A percentile compares a stretch with the other conserved stretches of the same genome.
Evolutionary conservation across 139 green algal genomes (phyloP).

Genomic region (Tetraselmis striata): DNA sequence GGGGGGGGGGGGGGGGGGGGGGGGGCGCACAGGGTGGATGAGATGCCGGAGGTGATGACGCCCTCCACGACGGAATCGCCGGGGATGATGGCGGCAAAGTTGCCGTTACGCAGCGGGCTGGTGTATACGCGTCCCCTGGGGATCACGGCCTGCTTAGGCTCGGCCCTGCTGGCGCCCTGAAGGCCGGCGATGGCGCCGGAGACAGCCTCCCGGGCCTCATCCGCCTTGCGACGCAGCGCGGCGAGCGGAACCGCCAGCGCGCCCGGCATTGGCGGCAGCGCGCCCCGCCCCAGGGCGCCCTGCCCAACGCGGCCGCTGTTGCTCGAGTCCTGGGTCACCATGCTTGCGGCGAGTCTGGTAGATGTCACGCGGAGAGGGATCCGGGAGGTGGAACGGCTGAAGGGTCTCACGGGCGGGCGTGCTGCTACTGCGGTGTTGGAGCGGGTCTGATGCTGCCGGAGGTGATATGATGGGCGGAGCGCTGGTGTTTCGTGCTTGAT

Average conservation of each 20-base stretch:
- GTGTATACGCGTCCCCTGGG: neutral
- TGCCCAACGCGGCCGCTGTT: no score
- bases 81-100: conserved; percentile 89
- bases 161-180: neutral
- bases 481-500: no score
- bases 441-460: no score
- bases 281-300: no score
- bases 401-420: no score
- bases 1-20: neutral
- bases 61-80: conserved; percentile 81
- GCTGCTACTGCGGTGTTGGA: no score
- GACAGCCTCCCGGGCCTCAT: neutral
- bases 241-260: neutral
- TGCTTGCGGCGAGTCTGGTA: no score
- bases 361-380: no score
- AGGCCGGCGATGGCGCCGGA: neutral
- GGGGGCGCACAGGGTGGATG: conserved; percentile 63
- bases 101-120: conserved; percentile 16
- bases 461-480: no score
- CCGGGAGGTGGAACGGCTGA: no score
- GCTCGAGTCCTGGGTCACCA: no score
- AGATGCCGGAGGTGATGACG: conserved; percentile 78
- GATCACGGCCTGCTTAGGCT: neutral
- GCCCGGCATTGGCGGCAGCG: neutral
- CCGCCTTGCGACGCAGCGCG: neutral